Base-by-base conservation (phyloP, 257 asterid species). In the Penstemon newberryi region DNA sequence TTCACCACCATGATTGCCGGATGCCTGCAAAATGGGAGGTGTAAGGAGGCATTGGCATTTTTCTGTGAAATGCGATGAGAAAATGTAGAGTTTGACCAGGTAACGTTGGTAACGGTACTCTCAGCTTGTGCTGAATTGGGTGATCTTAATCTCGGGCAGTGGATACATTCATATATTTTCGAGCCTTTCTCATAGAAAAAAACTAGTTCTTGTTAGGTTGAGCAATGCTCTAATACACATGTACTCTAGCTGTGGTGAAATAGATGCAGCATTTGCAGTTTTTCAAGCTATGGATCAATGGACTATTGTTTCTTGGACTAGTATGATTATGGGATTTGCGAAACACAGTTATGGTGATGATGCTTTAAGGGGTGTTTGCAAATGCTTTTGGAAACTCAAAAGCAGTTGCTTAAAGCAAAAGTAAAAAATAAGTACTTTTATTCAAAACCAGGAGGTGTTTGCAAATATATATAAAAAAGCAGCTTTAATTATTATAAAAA, bases 1-100 rank as follows among this genome's bases (percentile, higher is more conserved):
- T 92, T 96, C 97, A 92, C 96, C 12, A 82, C 86, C 6, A 79
- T 86, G 95, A 88, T 92, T 45, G 81, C 80, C 4, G 95, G 98
- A 11, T 85, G 80, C 15, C 78, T 81, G 4, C 80, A 73, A 52
- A 83, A 82, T 7, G 89, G 95, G 77, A 83, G 86, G 71, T 79
- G 83, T 70, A 81, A 81, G 69, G 84, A 85, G 43, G 95, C 97
- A 0, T 45, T 86, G 64, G 45, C 64, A 8, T 65, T 88, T 33
- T 92, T 92, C 25, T 65, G 40, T 41, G 65, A 74, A 65, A 92
- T 92, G 95, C 79, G 60, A 56, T 57, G 62, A 47, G 56, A 65
- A 9, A 33, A 56, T 6, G 70, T 83, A n/a, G 92, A 82, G 75
- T 80, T 87, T 61, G 98, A 89, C 68, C 95, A 82, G 79, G 95